A percentile compares a stretch with the other conserved stretches of the same genome.
These are phyloP conservation scores for Closterium sp. DNA, from an alignment of 139 green algal genomes.

Conservation along the genomic window DNA sequence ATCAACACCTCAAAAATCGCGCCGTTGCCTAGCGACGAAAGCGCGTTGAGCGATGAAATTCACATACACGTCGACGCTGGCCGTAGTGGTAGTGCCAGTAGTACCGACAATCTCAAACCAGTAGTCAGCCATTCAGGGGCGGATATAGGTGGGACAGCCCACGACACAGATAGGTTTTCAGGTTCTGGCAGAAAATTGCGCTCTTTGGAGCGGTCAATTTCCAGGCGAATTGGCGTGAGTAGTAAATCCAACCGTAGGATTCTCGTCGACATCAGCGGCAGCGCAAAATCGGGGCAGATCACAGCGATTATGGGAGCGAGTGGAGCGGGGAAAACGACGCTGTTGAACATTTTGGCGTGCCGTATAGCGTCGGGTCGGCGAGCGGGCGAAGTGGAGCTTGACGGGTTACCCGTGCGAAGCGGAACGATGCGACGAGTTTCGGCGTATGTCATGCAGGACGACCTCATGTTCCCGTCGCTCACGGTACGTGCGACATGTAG, in stretches of 20 bases:
- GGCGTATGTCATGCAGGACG: neutral
- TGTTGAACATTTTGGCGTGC: neutral
- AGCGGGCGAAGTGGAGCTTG: constrained; percentile 30
- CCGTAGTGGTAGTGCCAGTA: neutral
- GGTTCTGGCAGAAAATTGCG: neutral
- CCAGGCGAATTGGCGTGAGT: neutral
- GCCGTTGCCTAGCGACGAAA: neutral
- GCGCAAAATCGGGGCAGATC: neutral
- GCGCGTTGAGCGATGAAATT: neutral
- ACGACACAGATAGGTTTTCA: neutral
- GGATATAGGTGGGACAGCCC: too few relatives aligned
- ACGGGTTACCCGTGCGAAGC: neutral
- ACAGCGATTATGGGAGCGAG: neutral
- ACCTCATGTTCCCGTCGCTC: neutral
- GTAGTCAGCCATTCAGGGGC: neutral
- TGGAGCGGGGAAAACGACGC: constrained; percentile 28
- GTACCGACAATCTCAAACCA: neutral
- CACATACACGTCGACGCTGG: neutral
- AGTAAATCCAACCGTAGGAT: neutral
- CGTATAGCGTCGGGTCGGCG: constrained; percentile 20
- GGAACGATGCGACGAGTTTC: neutral
- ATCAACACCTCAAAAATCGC: neutral
- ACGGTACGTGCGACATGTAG: neutral
- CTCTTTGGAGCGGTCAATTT: neutral
- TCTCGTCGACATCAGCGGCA: neutral